Conservation (phyloP, 225 moss, liverwort and hornwort species). For the Pseudisothecium myosuroides region DNA sequence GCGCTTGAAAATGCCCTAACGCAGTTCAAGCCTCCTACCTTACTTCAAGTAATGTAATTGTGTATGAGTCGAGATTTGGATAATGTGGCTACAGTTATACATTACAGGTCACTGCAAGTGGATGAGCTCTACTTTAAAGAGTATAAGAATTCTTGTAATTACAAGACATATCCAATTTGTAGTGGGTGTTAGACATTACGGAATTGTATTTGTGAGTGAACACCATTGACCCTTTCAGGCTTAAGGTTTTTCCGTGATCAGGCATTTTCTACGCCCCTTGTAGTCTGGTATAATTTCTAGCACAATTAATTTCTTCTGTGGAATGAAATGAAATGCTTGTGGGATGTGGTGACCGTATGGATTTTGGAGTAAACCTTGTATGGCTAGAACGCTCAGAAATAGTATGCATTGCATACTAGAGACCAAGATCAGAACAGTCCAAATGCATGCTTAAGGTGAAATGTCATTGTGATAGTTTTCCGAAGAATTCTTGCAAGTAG, state of each 20-base stretch:
- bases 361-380: too few relatives aligned
- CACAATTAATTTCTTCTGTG: too few relatives aligned
- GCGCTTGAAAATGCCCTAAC: too few relatives aligned
- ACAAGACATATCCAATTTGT: too few relatives aligned
- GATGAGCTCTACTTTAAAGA: too few relatives aligned
- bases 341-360: too few relatives aligned
- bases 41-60: constrained; percentile 12
- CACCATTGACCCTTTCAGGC: not conserved
- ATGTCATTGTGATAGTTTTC: not conserved
- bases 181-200: not conserved
- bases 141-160: too few relatives aligned
- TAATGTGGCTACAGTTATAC: not conserved
- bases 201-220: not conserved
- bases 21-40: too few relatives aligned
- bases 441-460: not conserved
- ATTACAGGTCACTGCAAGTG: not conserved
- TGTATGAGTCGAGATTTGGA: not conserved
- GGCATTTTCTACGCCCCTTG: not conserved
- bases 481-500: not conserved
- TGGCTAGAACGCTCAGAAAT: too few relatives aligned
- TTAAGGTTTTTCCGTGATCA: not conserved
- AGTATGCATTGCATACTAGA: too few relatives aligned
- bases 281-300: too few relatives aligned
- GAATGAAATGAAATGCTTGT: too few relatives aligned
- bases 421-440: not conserved